Percentiles rank a stretch among this genome's conserved stretches.
Conservation (phyloP, 2,329 filamentous ascomycete species). For the Penicillium decumbens region DNA sequence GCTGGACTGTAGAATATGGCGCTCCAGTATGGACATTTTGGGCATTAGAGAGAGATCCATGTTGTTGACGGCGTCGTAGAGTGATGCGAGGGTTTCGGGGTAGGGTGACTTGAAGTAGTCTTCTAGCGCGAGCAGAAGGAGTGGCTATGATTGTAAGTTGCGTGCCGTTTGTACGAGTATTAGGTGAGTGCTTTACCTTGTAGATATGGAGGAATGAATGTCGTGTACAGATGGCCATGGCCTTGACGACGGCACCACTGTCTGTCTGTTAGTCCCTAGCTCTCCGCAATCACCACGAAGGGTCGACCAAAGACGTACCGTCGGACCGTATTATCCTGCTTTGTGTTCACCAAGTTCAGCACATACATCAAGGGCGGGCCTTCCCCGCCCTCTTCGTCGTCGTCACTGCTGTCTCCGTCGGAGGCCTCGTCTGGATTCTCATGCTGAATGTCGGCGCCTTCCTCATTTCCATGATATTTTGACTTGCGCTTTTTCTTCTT, state of each 20-base stretch:
- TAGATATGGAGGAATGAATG: conserved; percentile 99
- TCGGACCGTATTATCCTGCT: conserved; percentile 88
- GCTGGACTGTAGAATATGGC: conserved; percentile 78
- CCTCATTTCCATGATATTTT: conserved; percentile 41
- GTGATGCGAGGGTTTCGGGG: conserved; percentile 76
- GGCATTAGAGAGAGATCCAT: conserved; percentile 98
- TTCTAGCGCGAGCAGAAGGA: conserved; percentile 83
- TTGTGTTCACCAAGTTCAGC: conserved; percentile 94
- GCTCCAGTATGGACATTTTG: conserved; percentile 73
- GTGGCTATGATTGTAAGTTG: conserved; percentile 54
- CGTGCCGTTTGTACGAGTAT: background rate
- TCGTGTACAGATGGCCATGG: conserved; percentile 97
- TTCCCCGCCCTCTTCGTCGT: conserved; percentile 66
- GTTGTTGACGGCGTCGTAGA: conserved; percentile 88
- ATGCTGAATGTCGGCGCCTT: conserved; percentile 46
- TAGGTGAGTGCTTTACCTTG: conserved; percentile 57
- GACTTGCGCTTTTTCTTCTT: conserved; percentile 45
- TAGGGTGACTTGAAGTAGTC: conserved; percentile 94
- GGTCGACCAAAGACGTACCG: conserved; percentile 41
- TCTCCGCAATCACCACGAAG: background rate
- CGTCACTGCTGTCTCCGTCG: conserved; percentile 47
- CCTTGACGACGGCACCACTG: conserved; percentile 89
- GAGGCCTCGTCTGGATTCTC: conserved; percentile 47
- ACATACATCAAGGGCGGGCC: conserved; percentile 95
- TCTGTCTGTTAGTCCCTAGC: conserved; percentile 11